Conservation (phyloP, 1,139 yeast species). For the Hyphopichia fennica region DNA sequence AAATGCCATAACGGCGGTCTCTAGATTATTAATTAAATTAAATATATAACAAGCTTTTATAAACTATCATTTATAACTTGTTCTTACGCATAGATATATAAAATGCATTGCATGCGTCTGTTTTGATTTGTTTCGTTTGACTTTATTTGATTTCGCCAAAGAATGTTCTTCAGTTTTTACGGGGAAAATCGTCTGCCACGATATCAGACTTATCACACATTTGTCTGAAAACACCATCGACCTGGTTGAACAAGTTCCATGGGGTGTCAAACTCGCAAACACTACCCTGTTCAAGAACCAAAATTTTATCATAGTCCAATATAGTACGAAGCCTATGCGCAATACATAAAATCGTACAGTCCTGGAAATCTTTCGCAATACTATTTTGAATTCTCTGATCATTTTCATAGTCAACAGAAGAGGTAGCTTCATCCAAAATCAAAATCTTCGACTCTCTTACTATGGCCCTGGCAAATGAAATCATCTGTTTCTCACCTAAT, state of each 20-base stretch:
- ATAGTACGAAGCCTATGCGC: constrained; percentile 78
- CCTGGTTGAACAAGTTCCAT: constrained; percentile 31
- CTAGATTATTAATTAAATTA: too few relatives aligned
- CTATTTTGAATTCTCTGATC: constrained; percentile 70
- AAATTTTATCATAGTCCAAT: constrained; percentile 59
- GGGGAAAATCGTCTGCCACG: constrained; percentile 15
- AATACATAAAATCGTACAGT: constrained; percentile 73
- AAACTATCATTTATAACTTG: too few relatives aligned
- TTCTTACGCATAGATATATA: too few relatives aligned
- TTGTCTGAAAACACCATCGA: constrained; percentile 35
- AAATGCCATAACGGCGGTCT: too few relatives aligned
- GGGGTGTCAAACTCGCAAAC: constrained; percentile 63
- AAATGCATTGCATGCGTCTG: too few relatives aligned
- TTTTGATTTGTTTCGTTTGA: too few relatives aligned
- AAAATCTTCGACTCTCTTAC: constrained; percentile 68
- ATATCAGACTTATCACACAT: constrained; percentile 42
- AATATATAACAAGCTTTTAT: too few relatives aligned
- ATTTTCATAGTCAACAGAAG: constrained; percentile 78
- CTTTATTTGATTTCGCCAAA: too few relatives aligned
- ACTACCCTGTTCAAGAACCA: constrained; percentile 67
- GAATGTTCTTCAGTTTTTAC: too few relatives aligned
- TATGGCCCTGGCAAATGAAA: constrained; percentile 75
- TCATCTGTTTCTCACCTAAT: constrained; percentile 73
- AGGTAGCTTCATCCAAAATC: constrained; percentile 80
- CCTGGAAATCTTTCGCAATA: constrained; percentile 57